Evolutionary conservation across 345 rosid species (phyloP).

Genomic region (Citrus inodora): DNA sequence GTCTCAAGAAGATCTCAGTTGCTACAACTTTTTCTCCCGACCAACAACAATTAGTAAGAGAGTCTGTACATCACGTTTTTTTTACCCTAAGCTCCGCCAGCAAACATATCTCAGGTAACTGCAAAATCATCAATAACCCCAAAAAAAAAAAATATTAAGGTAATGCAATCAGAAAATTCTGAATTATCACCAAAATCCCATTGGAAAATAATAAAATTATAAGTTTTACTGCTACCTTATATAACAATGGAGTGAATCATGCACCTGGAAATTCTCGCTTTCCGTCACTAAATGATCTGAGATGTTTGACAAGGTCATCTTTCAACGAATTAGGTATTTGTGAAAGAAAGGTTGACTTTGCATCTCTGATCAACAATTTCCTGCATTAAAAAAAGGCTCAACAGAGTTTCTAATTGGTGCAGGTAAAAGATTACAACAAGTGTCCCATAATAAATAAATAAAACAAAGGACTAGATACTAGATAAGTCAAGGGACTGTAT

Average conservation of each 20-base stretch:
- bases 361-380: slow-evolving; percentile 65
- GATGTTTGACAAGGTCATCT: slow-evolving; percentile 55
- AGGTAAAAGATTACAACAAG: background rate
- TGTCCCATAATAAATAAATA: no score
- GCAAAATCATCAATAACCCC: slow-evolving; percentile 19
- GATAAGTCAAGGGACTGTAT: background rate
- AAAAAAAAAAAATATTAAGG: background rate
- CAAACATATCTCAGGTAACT: slow-evolving; percentile 16
- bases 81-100: slow-evolving; percentile 2
- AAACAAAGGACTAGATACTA: background rate
- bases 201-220: slow-evolving; percentile 1
- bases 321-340: slow-evolving; percentile 72
- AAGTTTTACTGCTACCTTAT: background rate
- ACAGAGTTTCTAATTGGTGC: background rate
- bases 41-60: slow-evolving; percentile 12
- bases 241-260: slow-evolving; percentile 23
- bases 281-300: slow-evolving; percentile 47
- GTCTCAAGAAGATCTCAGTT: slow-evolving; percentile 15
- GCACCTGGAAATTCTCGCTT: slow-evolving; percentile 21
- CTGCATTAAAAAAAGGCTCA: slow-evolving; percentile 33
- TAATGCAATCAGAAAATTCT: background rate
- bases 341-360: slow-evolving; percentile 46
- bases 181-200: background rate
- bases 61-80: slow-evolving; percentile 14
- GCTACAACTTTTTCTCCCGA: background rate